These are phyloP conservation scores for Lachnellula arida DNA, from an alignment of 2,329 filamentous ascomycete genomes.

Conservation along the genomic window DNA sequence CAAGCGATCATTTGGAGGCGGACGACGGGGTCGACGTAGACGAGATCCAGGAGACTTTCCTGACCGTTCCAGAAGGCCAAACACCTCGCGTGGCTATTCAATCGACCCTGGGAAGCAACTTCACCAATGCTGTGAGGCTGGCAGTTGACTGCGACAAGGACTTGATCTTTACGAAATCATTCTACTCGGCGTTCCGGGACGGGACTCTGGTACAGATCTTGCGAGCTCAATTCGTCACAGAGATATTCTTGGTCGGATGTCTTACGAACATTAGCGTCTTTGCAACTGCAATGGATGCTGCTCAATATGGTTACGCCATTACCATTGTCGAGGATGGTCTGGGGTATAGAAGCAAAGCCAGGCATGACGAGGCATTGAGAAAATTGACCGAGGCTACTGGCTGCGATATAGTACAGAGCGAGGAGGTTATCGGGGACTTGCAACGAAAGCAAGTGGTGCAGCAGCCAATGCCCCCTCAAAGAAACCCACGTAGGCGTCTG, in stretches of 20 bases:
- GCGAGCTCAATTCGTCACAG: conserved; percentile 80
- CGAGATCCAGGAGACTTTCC: conserved; percentile 23
- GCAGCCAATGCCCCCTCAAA: conserved; percentile 13
- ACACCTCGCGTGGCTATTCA: conserved; percentile 40
- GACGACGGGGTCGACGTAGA: conserved; percentile 16
- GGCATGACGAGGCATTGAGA: conserved; percentile 48
- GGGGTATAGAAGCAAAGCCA: conserved; percentile 65
- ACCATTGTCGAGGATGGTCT: conserved; percentile 86
- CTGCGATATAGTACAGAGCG: conserved; percentile 29
- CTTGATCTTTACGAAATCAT: conserved; percentile 57
- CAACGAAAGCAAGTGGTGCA: conserved; percentile 19
- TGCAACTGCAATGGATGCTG: conserved; percentile 87
- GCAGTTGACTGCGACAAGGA: conserved; percentile 43
- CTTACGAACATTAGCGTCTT: conserved; percentile 85
- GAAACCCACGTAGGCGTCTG: conserved; percentile 10
- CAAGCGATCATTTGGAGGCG: conserved; percentile 5
- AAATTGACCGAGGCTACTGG: conserved; percentile 29
- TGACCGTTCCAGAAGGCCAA: conserved; percentile 22
- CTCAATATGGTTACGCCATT: conserved; percentile 80
- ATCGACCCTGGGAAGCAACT: conserved; percentile 42
- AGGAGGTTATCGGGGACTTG: conserved; percentile 24
- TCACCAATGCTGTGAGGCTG: conserved; percentile 40
- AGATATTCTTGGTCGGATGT: conserved; percentile 83
- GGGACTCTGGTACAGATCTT: conserved; percentile 71
- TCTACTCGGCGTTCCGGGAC: conserved; percentile 83